A percentile compares a stretch with the other conserved stretches of the same genome.
Evolutionary conservation across 306 rosid genomes (phyloP).

Genomic region (Pachyrhizus erosus): DNA sequence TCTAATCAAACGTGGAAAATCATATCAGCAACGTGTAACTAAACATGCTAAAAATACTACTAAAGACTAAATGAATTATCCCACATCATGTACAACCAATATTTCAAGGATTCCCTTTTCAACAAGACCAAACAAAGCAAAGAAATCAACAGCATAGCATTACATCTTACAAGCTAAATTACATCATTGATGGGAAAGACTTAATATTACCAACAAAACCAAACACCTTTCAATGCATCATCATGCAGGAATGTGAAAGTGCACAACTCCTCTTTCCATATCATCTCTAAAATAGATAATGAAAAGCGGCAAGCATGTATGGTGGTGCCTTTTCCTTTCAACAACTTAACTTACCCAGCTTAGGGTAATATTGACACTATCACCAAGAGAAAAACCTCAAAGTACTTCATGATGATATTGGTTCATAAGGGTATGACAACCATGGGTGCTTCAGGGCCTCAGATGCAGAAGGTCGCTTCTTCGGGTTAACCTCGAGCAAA

Average conservation of each 20-base stretch:
- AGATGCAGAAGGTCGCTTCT: conserved; percentile 92
- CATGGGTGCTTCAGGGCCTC: conserved; percentile 98
- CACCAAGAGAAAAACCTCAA: conserved; percentile 21
- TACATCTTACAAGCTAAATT: conserved; percentile 64
- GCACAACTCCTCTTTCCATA: conserved; percentile 57
- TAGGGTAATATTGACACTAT: conserved; percentile 40
- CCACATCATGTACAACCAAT: conserved; percentile 82
- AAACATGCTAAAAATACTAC: conserved; percentile 48
- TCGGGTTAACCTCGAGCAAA: conserved; percentile 91
- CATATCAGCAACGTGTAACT: neutral
- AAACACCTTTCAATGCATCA: conserved; percentile 58
- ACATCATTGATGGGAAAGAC: conserved; percentile 59
- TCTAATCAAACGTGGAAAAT: neutral
- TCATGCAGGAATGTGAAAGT: conserved; percentile 52
- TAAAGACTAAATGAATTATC: conserved; percentile 80
- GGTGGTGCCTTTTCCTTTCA: conserved; percentile 46
- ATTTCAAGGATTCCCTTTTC: conserved; percentile 55
- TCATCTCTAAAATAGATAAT: conserved; percentile 53
- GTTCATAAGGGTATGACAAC: conserved; percentile 96
- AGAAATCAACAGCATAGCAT: conserved; percentile 58
- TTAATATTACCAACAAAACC: conserved; percentile 55
- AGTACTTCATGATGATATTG: conserved; percentile 81
- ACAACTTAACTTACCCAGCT: conserved; percentile 44
- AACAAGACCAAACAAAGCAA: conserved; percentile 47
- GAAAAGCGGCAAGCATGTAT: conserved; percentile 47